Conservation (phyloP, 2,329 filamentous ascomycete genomes). For the Aspergillus amoenus region DNA sequence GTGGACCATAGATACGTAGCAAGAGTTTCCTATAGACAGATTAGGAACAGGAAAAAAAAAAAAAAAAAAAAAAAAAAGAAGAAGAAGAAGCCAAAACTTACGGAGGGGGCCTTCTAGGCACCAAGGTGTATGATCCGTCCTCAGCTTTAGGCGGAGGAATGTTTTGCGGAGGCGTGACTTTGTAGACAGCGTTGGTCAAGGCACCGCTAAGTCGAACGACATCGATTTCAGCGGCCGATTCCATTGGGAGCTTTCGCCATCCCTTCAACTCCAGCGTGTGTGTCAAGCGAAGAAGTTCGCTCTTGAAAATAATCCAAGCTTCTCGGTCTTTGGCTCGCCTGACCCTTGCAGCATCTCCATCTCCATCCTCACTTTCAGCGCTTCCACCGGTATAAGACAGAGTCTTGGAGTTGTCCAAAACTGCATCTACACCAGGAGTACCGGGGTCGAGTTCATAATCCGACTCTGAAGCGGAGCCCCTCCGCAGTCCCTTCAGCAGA, state of each 20-base stretch:
- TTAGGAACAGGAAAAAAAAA: not conserved
- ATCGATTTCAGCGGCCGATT: conserved; percentile 43
- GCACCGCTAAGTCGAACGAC: conserved; percentile 70
- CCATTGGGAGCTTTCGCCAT: conserved; percentile 75
- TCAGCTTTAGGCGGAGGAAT: conserved; percentile 47
- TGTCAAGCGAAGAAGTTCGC: conserved; percentile 82
- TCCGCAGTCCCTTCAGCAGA: conserved; percentile 34
- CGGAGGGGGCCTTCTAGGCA: conserved; percentile 52
- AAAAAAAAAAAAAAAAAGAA: too few species aligned
- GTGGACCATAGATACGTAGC: conserved; percentile 87
- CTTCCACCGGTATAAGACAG: conserved; percentile 68
- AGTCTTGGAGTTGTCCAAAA: conserved; percentile 87
- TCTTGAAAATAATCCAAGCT: conserved; percentile 84
- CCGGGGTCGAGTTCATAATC: conserved; percentile 81
- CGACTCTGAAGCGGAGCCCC: conserved; percentile 72
- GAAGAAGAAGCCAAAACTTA: conserved; percentile 36
- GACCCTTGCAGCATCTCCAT: conserved; percentile 46
- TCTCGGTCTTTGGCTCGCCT: conserved; percentile 67
- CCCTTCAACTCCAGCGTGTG: conserved; percentile 89
- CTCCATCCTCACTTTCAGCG: conserved; percentile 43
- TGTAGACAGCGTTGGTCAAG: conserved; percentile 94
- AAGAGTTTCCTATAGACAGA: conserved; percentile 65
- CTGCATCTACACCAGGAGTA: conserved; percentile 81
- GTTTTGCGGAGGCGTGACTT: conserved; percentile 76
- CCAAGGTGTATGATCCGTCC: conserved; percentile 38